Percentiles rank a stretch among this genome's conserved stretches.
Conservation (phyloP, 176 grass and related monocot species). For the Eremochloa ophiuroides region DNA sequence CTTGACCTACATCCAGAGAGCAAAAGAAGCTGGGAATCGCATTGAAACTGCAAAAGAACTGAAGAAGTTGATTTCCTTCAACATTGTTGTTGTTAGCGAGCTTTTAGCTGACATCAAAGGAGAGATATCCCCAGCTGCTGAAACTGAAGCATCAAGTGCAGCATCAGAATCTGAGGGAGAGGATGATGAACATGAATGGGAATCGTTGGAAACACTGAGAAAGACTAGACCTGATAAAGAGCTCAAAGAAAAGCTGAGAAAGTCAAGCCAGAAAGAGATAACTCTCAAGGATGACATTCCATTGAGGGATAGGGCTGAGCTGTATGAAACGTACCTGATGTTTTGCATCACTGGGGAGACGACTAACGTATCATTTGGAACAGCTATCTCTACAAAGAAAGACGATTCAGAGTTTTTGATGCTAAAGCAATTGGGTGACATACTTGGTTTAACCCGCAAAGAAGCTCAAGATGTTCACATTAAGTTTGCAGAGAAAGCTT, state of each 20-base stretch:
- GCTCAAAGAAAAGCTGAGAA: slow-evolving; percentile 49
- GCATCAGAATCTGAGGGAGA: slow-evolving; percentile 39
- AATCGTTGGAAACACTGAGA: slow-evolving; percentile 65
- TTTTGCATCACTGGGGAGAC: slow-evolving; percentile 85
- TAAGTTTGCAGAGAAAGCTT: slow-evolving; percentile 88
- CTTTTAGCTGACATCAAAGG: slow-evolving; percentile 90
- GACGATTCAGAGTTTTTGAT: slow-evolving; percentile 70
- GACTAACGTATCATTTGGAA: slow-evolving; percentile 69
- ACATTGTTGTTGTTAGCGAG: slow-evolving; percentile 70
- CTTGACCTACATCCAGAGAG: slow-evolving; percentile 67
- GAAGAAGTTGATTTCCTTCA: slow-evolving; percentile 88
- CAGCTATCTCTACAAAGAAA: slow-evolving; percentile 61
- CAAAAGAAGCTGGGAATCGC: slow-evolving; percentile 68
- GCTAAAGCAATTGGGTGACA: slow-evolving; percentile 78
- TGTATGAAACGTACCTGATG: slow-evolving; percentile 82
- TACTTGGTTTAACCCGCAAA: slow-evolving; percentile 78
- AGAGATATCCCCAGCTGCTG: slow-evolving; percentile 40
- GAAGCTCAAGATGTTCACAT: slow-evolving; percentile 75
- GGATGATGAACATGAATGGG: slow-evolving; percentile 69
- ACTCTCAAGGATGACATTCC: slow-evolving; percentile 85
- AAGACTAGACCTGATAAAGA: slow-evolving; percentile 61
- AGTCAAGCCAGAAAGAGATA: slow-evolving; percentile 87
- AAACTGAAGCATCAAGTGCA: slow-evolving; percentile 40
- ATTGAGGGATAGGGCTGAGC: slow-evolving; percentile 72
- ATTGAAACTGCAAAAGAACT: slow-evolving; percentile 93